Evolutionary conservation across 2,329 filamentous ascomycete species (phyloP), one percentile per base, ranked within the genome.

Genomic region (Verticillium isaacii): DNA sequence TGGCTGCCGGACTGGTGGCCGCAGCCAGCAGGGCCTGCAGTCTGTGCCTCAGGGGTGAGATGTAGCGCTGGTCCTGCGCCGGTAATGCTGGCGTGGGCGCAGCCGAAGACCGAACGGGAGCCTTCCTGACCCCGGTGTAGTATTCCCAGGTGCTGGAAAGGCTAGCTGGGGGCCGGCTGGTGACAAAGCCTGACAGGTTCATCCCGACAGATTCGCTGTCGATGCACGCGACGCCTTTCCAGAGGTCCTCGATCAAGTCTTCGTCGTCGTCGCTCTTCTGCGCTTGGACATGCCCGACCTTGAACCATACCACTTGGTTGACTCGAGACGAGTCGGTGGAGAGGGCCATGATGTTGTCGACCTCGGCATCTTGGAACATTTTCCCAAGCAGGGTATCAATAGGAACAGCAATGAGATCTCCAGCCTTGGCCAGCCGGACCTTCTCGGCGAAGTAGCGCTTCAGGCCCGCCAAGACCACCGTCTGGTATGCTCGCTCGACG

Each of bases 401-500:
- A 2, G 92, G 89, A 14, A 99, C 89, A 19, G 91, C 93, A 60
- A 99, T 88, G 14, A 97, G 78, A 75, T 99, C 95, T 2, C 93
- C 94, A 50, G 86, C 88, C 70, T 93, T 93, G 45, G 98, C 85
- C 14, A 98, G 84, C 4, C 95, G 87, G 61, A 90, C 85, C 68
- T 90, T 92, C 61, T 86, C 86, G 66, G 96, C 90, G 73, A 99
- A 97, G 71, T 97, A 89, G 45, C 87, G 87, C 73, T 97, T 97
- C 52, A 99, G 76, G 0, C 92, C 93, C 19, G 91, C 89, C 67
- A 98, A 89, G 5, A 98, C 84, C 5, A 91, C 91, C 7, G 92
- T 91, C 71, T 98, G 93, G 11, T 97, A 84, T 1, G 90, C 85
- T 56, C 92, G 85, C 69, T 98, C 94, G 3, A 91, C 93, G 0